Evolutionary conservation across 768 basidiomycete genomes (phyloP).

Genomic region (Suillus weaverae): DNA sequence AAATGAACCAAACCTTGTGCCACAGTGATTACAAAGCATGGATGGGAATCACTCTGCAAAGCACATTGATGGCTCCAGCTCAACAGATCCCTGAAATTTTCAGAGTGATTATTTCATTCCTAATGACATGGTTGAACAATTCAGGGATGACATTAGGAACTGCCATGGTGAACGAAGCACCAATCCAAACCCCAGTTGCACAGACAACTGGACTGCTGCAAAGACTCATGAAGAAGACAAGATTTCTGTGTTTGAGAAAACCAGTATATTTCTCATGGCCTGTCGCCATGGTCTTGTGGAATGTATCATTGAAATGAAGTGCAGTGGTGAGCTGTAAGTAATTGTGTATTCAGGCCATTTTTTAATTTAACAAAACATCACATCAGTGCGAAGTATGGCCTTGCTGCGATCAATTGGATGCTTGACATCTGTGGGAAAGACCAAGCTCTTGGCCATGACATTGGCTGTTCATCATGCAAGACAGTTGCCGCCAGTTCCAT

Average conservation of each 20-base stretch:
- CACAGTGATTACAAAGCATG: slow-evolving; percentile 25
- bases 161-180: neutral
- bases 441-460: too few species aligned
- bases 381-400: slow-evolving; percentile 1
- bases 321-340: slow-evolving; percentile 39
- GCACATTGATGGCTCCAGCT: slow-evolving; percentile 23
- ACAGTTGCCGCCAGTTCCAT: too few species aligned
- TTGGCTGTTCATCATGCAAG: too few species aligned
- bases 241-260: slow-evolving; percentile 38
- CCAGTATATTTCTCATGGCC: slow-evolving; percentile 36
- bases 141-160: slow-evolving; percentile 13
- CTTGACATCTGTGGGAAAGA: slow-evolving; percentile 23
- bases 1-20: slow-evolving; percentile 29
- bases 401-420: slow-evolving; percentile 20
- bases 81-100: slow-evolving; percentile 20
- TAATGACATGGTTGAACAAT: slow-evolving; percentile 26
- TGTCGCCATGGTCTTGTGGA: slow-evolving; percentile 37
- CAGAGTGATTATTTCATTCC: slow-evolving; percentile 29
- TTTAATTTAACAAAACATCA: neutral
- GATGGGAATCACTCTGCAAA: slow-evolving; percentile 38
- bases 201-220: slow-evolving; percentile 36
- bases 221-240: slow-evolving; percentile 25
- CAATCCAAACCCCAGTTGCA: slow-evolving; percentile 16
- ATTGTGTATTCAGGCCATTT: slow-evolving; percentile 1
- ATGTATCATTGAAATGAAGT: slow-evolving; percentile 34